Evolutionary conservation across 768 basidiomycete species (phyloP), one percentile per base, ranked within the genome.

Genomic region (Hebeloma cylindrosporum): DNA sequence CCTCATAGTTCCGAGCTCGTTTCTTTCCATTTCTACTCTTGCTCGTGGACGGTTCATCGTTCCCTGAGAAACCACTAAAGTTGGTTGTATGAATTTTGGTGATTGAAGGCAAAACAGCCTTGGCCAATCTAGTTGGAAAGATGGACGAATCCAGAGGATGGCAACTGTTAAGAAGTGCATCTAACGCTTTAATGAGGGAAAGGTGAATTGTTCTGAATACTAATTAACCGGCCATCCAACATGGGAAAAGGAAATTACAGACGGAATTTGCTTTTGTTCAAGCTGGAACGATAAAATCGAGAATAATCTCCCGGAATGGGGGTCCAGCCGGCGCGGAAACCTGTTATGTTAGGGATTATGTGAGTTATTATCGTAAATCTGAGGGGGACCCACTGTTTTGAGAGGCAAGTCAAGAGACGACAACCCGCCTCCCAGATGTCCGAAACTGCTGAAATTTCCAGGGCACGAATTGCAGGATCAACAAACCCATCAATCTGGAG

Each of bases 1-100:
- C 86, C 62, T 91, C 86, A 51, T 82, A 90, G 9, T 74, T 82
- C 16, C 81, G 76, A 14, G 75, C 72, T 34, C 83, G 72, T 60
- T 88, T 92, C 61, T 81, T 90, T 43, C 78, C 76, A 54, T 79
- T 82, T 58, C 71, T 80, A 10, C 57, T 68, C 47, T 65, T 70
- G 9, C 54, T 65, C 34, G 53, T 43, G 11, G 53, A 28, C 2
- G 52, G 54, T 30, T 56, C 48, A 7, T 47, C 54, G 30, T 61
- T 53, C 3, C 56, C 58, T 18, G 43, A 33, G 16, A 45, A 52
- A 28, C 60, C 53, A 1, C 56, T 55, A 16, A 41, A 35, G 9
- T 56, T 63, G 4, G 62, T 61, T 0, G 74, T 59, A 44, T 86
- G 67, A 11, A 88, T 56, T 25, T 68, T 53, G 2, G 77, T 66